Percentiles rank a stretch among this genome's conserved stretches.
Conservation (phyloP, 2,329 filamentous ascomycete genomes). For the Neopestalotiopsis sp. region DNA sequence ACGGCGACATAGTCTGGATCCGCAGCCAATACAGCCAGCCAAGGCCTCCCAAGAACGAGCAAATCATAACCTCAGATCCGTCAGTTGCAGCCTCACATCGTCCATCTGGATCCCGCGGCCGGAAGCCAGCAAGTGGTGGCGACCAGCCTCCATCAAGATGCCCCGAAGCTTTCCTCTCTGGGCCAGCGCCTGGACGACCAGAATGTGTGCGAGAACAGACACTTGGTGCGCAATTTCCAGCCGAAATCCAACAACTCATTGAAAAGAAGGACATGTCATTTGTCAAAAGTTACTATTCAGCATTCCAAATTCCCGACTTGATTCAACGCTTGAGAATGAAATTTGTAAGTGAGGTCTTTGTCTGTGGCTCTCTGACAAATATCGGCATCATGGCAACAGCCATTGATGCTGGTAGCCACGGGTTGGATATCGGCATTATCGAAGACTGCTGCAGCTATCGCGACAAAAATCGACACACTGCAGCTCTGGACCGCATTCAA, state of each 20-base stretch:
- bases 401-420: slow-evolving; percentile 86
- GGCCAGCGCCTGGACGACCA: slow-evolving; percentile 35
- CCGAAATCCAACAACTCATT: slow-evolving; percentile 45
- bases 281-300: slow-evolving; percentile 84
- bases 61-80: slow-evolving; percentile 50
- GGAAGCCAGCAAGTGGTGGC: slow-evolving; percentile 34
- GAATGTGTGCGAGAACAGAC: slow-evolving; percentile 50
- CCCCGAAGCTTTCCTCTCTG: slow-evolving; percentile 46
- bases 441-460: slow-evolving; percentile 89
- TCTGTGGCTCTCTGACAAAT: slow-evolving; percentile 87
- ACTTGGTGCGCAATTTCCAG: slow-evolving; percentile 50
- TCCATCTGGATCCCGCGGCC: slow-evolving; percentile 24
- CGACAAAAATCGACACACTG: slow-evolving; percentile 68
- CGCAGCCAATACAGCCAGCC: slow-evolving; percentile 74
- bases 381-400: slow-evolving; percentile 90
- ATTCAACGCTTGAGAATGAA: slow-evolving; percentile 81
- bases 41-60: slow-evolving; percentile 59
- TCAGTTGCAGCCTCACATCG: slow-evolving; percentile 20
- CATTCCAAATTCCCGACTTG: slow-evolving; percentile 76
- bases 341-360: slow-evolving; percentile 86
- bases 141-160: slow-evolving; percentile 24
- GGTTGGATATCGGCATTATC: slow-evolving; percentile 83
- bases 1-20: slow-evolving; percentile 82
- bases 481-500: slow-evolving; percentile 72
- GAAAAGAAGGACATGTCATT: slow-evolving; percentile 56